Evolutionary conservation across 208 protist genomes (phyloP).

Genomic region (Trypanosomatidae sp.): DNA sequence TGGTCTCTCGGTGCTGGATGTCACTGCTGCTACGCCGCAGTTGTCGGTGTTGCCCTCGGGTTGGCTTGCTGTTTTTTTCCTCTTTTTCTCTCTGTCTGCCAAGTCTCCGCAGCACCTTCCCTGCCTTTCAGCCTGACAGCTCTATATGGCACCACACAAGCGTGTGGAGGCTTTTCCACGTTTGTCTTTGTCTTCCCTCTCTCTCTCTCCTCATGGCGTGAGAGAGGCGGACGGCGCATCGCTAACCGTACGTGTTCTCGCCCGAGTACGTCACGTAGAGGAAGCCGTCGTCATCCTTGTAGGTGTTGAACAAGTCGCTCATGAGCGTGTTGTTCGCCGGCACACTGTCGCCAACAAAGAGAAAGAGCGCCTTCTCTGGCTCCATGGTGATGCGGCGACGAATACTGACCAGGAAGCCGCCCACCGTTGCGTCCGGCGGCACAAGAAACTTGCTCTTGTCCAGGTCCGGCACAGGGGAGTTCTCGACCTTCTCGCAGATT

Average conservation of each 20-base stretch:
- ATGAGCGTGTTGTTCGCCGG: constrained; percentile 75
- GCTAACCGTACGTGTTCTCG: constrained; percentile 90
- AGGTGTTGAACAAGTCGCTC: constrained; percentile 82
- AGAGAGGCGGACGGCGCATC: not conserved
- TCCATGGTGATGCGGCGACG: constrained; percentile 92
- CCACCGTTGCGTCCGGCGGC: constrained; percentile 89
- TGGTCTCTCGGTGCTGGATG: no score
- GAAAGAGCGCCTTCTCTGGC: constrained; percentile 93
- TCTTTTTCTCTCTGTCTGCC: no score
- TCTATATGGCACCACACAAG: no score
- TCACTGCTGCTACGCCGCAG: no score
- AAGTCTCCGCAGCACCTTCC: no score
- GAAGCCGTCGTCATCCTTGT: constrained; percentile 95
- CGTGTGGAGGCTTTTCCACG: no score
- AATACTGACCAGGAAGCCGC: constrained; percentile 94
- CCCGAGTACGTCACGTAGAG: constrained; percentile 87
- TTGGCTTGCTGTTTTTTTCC: no score
- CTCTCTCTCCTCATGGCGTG: not conserved
- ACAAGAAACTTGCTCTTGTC: constrained; percentile 94
- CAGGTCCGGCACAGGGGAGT: constrained; percentile 88
- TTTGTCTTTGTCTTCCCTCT: no score
- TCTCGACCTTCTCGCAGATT: constrained; percentile 92
- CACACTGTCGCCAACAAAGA: constrained; percentile 93
- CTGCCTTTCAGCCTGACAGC: no score
- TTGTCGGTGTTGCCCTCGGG: no score